A percentile compares a stretch with the other conserved stretches of the same genome.
Conservation (phyloP, 139 green algal genomes). For the Pycnococcus provasolii region DNA sequence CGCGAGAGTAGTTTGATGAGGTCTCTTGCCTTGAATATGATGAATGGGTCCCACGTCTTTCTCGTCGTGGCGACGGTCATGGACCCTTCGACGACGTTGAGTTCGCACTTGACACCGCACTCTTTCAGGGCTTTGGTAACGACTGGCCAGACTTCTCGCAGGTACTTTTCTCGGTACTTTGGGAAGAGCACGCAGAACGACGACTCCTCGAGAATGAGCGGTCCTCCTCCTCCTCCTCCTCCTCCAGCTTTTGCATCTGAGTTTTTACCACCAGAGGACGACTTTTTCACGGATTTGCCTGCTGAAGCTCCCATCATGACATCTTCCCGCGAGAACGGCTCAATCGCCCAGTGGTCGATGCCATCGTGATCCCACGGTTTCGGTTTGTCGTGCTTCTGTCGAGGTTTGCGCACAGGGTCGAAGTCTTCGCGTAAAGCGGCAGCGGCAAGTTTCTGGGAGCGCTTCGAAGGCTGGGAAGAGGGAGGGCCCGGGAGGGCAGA, state of each 20-base stretch:
- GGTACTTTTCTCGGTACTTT: conserved; percentile 97
- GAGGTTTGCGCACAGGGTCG: no score
- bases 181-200: conserved; percentile 95
- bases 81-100: conserved; percentile 92
- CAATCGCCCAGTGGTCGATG: conserved; percentile 84
- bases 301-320: background rate
- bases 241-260: conserved; percentile 26
- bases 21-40: conserved; percentile 96
- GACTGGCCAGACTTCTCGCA: conserved; percentile 88
- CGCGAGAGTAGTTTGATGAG: conserved; percentile 96
- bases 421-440: no score
- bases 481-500: no score
- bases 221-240: conserved; percentile 70
- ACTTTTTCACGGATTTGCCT: background rate
- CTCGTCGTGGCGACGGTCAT: conserved; percentile 96
- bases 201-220: conserved; percentile 86
- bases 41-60: conserved; percentile 95
- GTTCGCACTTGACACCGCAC: conserved; percentile 65
- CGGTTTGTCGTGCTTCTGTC: no score
- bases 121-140: conserved; percentile 85
- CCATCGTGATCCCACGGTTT: conserved; percentile 91
- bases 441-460: no score
- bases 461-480: no score
- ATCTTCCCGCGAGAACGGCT: conserved; percentile 61
- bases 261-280: background rate